phyloP scores from a whole-genome alignment of 306 rosid species.

The Castanospermum australe region DNA sequence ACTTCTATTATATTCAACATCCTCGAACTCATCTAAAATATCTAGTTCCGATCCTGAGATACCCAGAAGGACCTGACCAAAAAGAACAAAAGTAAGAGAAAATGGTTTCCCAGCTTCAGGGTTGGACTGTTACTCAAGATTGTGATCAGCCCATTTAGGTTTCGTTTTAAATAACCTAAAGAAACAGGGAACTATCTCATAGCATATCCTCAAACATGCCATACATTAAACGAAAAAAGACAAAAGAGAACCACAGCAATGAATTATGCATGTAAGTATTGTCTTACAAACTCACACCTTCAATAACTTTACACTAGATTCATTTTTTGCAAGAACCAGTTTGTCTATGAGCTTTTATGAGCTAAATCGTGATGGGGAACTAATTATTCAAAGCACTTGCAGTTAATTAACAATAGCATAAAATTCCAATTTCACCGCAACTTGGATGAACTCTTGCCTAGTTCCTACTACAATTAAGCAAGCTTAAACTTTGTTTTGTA shows the following conservation, averaged over 20 bases:
- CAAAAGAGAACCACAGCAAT: not conserved
- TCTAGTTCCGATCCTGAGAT: slow-evolving; percentile 64
- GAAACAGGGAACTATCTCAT: not conserved
- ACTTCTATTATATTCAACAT: slow-evolving; percentile 70
- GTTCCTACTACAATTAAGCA: not conserved
- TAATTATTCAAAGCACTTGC: not conserved
- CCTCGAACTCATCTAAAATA: slow-evolving; percentile 77
- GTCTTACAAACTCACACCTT: not conserved
- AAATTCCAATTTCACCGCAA: not conserved
- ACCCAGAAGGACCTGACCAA: slow-evolving; percentile 66
- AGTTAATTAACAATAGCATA: not conserved
- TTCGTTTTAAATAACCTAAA: not conserved
- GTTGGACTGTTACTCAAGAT: not conserved
- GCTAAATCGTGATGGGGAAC: not conserved
- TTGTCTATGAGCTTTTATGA: not conserved
- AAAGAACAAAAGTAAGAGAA: not conserved
- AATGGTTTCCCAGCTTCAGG: not conserved
- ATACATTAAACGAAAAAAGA: not conserved
- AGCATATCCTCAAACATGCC: not conserved
- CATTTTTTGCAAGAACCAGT: not conserved
- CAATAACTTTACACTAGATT: not conserved
- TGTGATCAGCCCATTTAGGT: not conserved
- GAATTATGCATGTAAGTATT: not conserved
- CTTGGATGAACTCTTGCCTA: not conserved
- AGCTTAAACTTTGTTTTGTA: not conserved